Evolutionary conservation across 495 filamentous ascomycete species (phyloP), one percentile per base, ranked within the genome.

Genomic region (Aspergillus bridgeri): DNA sequence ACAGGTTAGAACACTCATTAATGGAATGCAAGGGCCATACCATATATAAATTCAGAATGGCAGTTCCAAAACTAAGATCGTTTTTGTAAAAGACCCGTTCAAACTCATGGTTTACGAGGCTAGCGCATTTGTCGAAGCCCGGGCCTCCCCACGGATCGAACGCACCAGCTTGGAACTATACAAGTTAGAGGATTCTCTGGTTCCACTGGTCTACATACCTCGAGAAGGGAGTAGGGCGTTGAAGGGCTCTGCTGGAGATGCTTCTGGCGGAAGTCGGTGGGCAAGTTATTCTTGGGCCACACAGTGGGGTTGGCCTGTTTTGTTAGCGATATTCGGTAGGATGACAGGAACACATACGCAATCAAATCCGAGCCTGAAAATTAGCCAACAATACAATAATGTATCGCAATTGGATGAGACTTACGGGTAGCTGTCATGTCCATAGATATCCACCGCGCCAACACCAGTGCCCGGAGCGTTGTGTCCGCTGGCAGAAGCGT

Each of bases 51-150:
- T 85, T 86, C 53, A 89, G 71, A 25, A 89, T 79, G 1, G 76
- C 76, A 29, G 81, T 77, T 27, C 81, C 84, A 47, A 85, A 83
- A 33, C 82, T 83, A 51, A 86, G 85, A 65, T 86, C 79, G 61
- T 93, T 91, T 79, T 92, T 92, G 67, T 91, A 90, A 61, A 90
- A 88, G 5, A 93, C 86, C 27, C 89, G 72, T 59, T 89, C 86
- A 59, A 90, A 90, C 60, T 91, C 85, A 38, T 83, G 69, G 57
- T 87, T 87, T 21, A 89, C 65, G 20, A 91, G 77, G 21, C 71
- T 69, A 24, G 80, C 70, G 60, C 90, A 93, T 56, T 83, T 74
- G 0, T 78, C 80, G 57, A 86, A 90, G 0, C 89, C 87, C 5
- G 68, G 64, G 18, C 87, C 89, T 58, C 87, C 89, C 87, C 88